Evolutionary conservation across 768 basidiomycete genomes (phyloP).

Genomic region (Mycena maculata): DNA sequence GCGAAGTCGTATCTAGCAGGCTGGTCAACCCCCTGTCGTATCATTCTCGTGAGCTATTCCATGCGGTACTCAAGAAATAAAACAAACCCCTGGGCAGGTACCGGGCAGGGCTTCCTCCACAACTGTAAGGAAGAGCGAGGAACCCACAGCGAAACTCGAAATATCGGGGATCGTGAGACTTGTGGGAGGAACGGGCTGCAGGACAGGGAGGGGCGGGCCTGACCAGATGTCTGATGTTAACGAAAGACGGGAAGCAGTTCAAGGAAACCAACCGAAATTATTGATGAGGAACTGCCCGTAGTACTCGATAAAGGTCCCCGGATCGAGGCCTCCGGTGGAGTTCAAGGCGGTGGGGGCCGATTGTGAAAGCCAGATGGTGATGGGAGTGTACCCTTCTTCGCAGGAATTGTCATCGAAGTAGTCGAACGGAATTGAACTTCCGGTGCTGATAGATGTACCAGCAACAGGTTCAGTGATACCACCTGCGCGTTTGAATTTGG

Average conservation of each 20-base stretch:
- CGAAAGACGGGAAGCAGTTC: too few relatives aligned
- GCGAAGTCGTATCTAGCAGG: too few relatives aligned
- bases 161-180: constrained; percentile 20
- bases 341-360: constrained; percentile 9
- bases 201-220: neutral
- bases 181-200: neutral
- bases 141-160: neutral
- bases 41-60: neutral
- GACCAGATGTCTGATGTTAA: too few relatives aligned
- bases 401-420: constrained; percentile 14
- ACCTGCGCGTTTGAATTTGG: neutral
- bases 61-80: neutral
- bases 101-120: constrained; percentile 3
- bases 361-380: constrained; percentile 4
- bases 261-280: constrained; percentile 4
- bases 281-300: constrained; percentile 4
- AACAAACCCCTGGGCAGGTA: constrained; percentile 11
- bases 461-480: neutral
- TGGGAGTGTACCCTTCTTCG: constrained; percentile 17
- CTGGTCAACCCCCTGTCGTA: too few relatives aligned
- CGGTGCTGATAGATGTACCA: constrained; percentile 5
- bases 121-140: neutral
- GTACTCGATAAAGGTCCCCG: neutral
- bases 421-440: constrained; percentile 1
- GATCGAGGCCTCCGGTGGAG: neutral